Evolutionary conservation across 139 green algal species (phyloP).

Genomic region (Haematococcus lacustris): DNA sequence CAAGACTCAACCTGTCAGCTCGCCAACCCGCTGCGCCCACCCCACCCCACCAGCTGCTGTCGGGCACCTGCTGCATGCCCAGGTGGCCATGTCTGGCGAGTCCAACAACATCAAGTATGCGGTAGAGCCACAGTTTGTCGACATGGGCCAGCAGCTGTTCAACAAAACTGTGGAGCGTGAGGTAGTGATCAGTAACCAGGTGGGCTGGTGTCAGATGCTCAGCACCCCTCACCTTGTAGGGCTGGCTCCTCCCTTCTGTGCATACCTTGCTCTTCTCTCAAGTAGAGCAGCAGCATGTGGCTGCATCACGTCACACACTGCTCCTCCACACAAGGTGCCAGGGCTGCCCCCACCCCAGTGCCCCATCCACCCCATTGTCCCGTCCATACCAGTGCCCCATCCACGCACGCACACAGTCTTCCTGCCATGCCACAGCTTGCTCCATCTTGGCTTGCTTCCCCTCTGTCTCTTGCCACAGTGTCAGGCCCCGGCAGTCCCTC

Average conservation of each 20-base stretch:
- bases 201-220: constrained; percentile 33
- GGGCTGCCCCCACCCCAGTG: no score
- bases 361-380: no score
- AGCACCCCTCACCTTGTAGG: constrained; percentile 46
- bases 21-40: background rate
- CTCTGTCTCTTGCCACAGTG: no score
- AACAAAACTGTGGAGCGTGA: constrained; percentile 51
- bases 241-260: background rate
- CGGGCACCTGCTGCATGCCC: background rate
- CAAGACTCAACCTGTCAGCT: no score
- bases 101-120: constrained; percentile 64
- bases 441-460: no score
- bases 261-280: no score
- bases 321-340: background rate
- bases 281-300: no score
- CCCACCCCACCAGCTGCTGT: background rate
- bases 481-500: no score
- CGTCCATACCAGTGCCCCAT: background rate
- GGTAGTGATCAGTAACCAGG: constrained; percentile 53
- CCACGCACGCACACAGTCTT: no score
- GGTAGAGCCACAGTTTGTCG: constrained; percentile 55
- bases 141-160: constrained; percentile 57
- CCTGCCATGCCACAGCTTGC: background rate
- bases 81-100: constrained; percentile 55
- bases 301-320: background rate